phyloP scores from a whole-genome alignment of 2,329 filamentous ascomycete species.

The Aspergillus transmontanensis region DNA sequence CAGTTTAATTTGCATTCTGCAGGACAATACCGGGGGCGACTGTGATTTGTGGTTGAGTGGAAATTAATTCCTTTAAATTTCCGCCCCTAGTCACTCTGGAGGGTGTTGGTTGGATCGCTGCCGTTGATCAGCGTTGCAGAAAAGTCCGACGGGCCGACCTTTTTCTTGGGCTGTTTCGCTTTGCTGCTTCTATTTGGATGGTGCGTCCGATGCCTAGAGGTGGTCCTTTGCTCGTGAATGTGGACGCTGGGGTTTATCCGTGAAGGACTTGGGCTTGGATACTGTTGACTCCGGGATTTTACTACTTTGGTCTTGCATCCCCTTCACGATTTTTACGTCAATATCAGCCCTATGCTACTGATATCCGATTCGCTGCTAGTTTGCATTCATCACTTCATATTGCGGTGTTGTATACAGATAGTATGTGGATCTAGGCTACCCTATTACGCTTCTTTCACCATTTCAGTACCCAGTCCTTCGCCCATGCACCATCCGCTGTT shows the following conservation, averaged over 20 bases:
- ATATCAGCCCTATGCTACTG: neutral
- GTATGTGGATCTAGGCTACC: neutral
- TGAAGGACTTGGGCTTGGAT: neutral
- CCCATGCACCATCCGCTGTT: slow-evolving; percentile 61
- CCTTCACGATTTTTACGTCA: no score
- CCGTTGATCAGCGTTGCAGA: neutral
- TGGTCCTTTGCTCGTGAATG: neutral
- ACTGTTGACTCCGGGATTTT: neutral
- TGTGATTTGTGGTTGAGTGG: neutral
- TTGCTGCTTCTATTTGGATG: neutral
- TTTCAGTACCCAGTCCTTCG: slow-evolving; percentile 57
- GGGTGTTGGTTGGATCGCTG: neutral
- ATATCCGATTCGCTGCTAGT: neutral
- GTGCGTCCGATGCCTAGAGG: neutral
- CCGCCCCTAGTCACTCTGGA: neutral
- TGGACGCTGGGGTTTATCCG: neutral
- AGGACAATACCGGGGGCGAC: neutral
- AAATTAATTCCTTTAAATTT: slow-evolving; percentile 1
- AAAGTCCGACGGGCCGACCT: neutral
- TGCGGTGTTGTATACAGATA: neutral
- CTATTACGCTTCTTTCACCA: slow-evolving; percentile 43
- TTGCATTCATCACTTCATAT: neutral
- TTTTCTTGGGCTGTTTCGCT: neutral
- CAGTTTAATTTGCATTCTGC: neutral
- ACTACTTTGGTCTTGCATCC: neutral